These are phyloP conservation scores for Bonia amplexicaulis DNA, from an alignment of 176 grass and related monocot species.

Conservation along the genomic window DNA sequence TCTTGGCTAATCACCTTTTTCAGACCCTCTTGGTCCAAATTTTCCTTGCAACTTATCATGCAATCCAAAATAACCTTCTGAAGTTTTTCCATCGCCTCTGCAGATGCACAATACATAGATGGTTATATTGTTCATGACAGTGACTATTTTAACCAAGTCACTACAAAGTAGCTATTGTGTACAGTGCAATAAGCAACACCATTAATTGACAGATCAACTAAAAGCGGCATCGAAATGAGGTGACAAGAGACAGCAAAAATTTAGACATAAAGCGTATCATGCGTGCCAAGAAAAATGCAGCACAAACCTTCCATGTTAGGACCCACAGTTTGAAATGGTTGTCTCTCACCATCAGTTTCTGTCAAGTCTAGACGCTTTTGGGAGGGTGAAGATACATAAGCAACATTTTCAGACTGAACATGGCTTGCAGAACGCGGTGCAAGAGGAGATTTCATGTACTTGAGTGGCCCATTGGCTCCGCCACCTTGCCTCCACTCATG, in stretches of 20 bases:
- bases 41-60: constrained; percentile 75
- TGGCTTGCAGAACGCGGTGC: constrained; percentile 32
- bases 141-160: neutral
- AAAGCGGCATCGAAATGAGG: neutral
- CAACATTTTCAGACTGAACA: constrained; percentile 19
- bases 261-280: neutral
- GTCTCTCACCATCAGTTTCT: constrained; percentile 20
- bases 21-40: constrained; percentile 47
- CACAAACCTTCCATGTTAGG: constrained; percentile 44
- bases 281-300: neutral
- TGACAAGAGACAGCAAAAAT: neutral
- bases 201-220: neutral
- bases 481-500: constrained; percentile 51
- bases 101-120: constrained; percentile 25
- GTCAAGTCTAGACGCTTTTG: constrained; percentile 46
- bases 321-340: constrained; percentile 27
- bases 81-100: constrained; percentile 68
- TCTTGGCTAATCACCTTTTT: constrained; percentile 37
- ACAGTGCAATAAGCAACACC: neutral
- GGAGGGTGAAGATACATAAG: constrained; percentile 24
- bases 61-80: constrained; percentile 55
- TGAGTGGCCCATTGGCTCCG: constrained; percentile 39
- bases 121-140: neutral
- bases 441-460: constrained; percentile 68
- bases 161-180: neutral